Evolutionary conservation across 192 early-diverging fungal genomes (phyloP).

Genomic region (Pilobolus umbonatus): DNA sequence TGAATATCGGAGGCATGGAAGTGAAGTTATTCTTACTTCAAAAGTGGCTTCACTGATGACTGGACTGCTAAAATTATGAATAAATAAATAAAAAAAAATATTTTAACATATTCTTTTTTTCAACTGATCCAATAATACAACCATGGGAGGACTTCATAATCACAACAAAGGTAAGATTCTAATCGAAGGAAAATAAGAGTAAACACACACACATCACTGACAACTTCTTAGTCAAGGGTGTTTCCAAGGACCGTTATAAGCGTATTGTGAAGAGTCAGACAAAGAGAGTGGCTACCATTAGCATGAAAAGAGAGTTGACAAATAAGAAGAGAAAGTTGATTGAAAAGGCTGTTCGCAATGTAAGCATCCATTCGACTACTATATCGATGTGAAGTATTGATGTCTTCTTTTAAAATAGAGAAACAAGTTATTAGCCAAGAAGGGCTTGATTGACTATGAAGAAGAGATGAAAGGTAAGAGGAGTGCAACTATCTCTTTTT

Average conservation of each 20-base stretch:
- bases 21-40: constrained; percentile 26
- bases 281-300: constrained; percentile 11
- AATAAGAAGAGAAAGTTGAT: constrained; percentile 33
- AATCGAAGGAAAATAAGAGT: background rate
- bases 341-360: constrained; percentile 25
- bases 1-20: constrained; percentile 24
- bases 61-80: no score
- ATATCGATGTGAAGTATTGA: background rate
- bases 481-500: background rate
- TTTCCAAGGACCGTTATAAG: constrained; percentile 13
- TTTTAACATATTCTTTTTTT: no score
- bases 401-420: constrained; percentile 14
- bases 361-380: constrained; percentile 20
- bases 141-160: constrained; percentile 14
- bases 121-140: no score
- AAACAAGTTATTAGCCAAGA: constrained; percentile 21
- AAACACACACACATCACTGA: background rate
- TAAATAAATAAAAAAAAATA: no score
- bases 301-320: constrained; percentile 12
- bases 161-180: constrained; percentile 5
- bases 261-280: constrained; percentile 17
- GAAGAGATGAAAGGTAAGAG: constrained; percentile 36
- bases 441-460: constrained; percentile 24
- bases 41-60: no score
- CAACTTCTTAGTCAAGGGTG: constrained; percentile 12